Conservation (phyloP, 2,329 filamentous ascomycete species). For the Graphium sp. region DNA sequence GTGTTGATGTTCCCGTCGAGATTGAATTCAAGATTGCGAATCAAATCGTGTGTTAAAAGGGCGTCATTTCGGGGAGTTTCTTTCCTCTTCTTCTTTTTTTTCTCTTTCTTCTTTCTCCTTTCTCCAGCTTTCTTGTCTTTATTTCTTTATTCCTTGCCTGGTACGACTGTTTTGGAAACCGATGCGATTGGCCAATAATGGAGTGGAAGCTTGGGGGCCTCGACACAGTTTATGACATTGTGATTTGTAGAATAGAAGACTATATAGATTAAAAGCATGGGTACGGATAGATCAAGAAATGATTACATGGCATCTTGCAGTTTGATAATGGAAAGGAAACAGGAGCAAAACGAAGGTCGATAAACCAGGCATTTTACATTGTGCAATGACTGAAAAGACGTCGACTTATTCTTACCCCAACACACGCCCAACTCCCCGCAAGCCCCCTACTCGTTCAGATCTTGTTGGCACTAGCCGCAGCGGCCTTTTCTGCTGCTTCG, state of each 20-base stretch:
- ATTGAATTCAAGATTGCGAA: not conserved
- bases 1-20: not conserved
- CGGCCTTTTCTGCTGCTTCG: conserved; percentile 10
- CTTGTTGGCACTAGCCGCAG: conserved; percentile 1
- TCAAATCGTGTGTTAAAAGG: too few species aligned
- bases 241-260: not conserved
- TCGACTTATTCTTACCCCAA: too few species aligned
- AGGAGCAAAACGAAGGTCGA: too few species aligned
- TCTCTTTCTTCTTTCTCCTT: not conserved
- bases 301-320: not conserved
- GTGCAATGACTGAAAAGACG: too few species aligned
- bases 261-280: conserved; percentile 1
- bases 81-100: conserved; percentile 2
- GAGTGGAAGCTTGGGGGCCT: not conserved
- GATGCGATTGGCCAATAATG: too few species aligned
- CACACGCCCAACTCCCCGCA: too few species aligned
- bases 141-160: not conserved
- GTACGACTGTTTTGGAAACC: too few species aligned
- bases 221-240: not conserved
- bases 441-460: not conserved
- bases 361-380: conserved; percentile 1
- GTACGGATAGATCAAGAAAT: not conserved
- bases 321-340: too few species aligned
- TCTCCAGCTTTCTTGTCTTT: not conserved
- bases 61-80: conserved; percentile 5